Percentiles rank a stretch among this genome's conserved stretches.
Evolutionary conservation across 305 asterid species (phyloP).

Genomic region (Fraxinus platypoda): DNA sequence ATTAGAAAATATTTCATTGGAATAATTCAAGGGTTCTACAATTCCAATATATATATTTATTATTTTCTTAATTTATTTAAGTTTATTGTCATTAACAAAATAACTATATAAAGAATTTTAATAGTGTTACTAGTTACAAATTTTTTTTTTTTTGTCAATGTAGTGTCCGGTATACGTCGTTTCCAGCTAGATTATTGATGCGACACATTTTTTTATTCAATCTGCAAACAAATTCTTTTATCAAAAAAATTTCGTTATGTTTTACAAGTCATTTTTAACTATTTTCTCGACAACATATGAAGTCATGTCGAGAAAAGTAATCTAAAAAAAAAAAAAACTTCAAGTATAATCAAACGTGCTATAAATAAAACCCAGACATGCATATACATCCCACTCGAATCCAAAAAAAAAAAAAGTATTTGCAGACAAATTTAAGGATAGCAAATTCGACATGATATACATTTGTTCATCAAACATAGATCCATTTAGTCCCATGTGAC

Average conservation of each 20-base stretch:
- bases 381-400: too few relatives aligned
- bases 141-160: not conserved
- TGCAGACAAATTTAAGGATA: not conserved
- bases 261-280: not conserved
- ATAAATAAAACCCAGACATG: too few relatives aligned
- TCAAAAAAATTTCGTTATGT: not conserved
- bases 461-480: not conserved
- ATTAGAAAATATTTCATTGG: not conserved
- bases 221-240: not conserved
- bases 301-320: not conserved
- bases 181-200: not conserved
- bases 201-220: not conserved
- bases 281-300: not conserved
- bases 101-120: not conserved
- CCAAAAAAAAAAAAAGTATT: too few relatives aligned
- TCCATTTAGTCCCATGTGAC: not conserved
- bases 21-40: not conserved
- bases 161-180: not conserved
- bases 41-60: not conserved
- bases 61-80: not conserved
- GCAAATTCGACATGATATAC: not conserved
- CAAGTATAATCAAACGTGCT: not conserved
- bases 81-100: not conserved
- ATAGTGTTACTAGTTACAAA: not conserved
- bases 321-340: too few relatives aligned